A percentile compares a stretch with the other conserved stretches of the same genome.
These are phyloP conservation scores for Sclerotinia subarctica DNA, from an alignment of 2,329 filamentous ascomycete genomes.

Conservation along the genomic window DNA sequence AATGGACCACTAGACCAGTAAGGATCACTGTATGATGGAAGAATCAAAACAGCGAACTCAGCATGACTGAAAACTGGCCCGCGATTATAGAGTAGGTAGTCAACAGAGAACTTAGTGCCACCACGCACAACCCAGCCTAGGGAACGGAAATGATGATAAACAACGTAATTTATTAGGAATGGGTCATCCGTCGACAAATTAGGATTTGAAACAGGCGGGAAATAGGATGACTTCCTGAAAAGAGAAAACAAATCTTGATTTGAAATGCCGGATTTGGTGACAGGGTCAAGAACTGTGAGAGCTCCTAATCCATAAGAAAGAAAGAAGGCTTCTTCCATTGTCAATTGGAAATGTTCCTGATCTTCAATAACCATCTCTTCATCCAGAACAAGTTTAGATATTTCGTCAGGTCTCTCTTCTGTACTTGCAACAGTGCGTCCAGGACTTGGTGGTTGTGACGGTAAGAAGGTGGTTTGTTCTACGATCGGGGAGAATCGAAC, in stretches of 20 bases:
- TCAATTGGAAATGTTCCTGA: slow-evolving; percentile 88
- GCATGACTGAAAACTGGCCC: slow-evolving; percentile 94
- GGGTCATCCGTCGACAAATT: slow-evolving; percentile 69
- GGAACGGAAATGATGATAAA: slow-evolving; percentile 94
- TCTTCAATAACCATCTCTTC: slow-evolving; percentile 43
- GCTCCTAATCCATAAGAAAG: slow-evolving; percentile 76
- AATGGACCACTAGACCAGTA: slow-evolving; percentile 61
- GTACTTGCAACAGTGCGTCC: slow-evolving; percentile 22
- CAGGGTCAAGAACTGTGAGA: slow-evolving; percentile 58
- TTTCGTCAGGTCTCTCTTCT: slow-evolving; percentile 15
- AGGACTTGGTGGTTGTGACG: slow-evolving; percentile 43
- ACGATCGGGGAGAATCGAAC: slow-evolving; percentile 69
- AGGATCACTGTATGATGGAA: slow-evolving; percentile 74
- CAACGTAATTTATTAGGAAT: slow-evolving; percentile 82
- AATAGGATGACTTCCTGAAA: slow-evolving; percentile 60
- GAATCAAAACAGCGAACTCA: slow-evolving; percentile 81
- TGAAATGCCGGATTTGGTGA: slow-evolving; percentile 38
- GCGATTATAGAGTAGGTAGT: slow-evolving; percentile 90
- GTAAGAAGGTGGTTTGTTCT: slow-evolving; percentile 60
- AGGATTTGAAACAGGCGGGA: slow-evolving; percentile 51
- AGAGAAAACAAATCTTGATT: slow-evolving; percentile 15
- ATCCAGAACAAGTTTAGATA: slow-evolving; percentile 11
- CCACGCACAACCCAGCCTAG: slow-evolving; percentile 91
- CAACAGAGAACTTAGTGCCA: slow-evolving; percentile 91
- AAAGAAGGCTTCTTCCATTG: slow-evolving; percentile 88